Percentiles rank a stretch among this genome's conserved stretches.
Conservation (phyloP, 1,284 basidiomycete species). For the Puccinia novopanici region DNA sequence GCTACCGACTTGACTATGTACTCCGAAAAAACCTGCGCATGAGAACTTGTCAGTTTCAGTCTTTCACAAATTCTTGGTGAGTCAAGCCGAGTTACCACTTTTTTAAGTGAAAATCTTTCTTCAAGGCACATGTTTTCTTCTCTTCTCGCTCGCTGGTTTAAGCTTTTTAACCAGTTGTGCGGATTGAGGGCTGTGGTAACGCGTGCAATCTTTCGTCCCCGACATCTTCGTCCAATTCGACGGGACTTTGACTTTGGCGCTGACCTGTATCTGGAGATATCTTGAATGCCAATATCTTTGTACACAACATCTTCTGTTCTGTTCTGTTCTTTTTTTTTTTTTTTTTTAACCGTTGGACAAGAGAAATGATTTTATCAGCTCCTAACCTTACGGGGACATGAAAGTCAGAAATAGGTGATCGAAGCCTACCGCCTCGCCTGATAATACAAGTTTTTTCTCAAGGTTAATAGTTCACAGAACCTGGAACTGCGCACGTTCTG, state of each 20-base stretch:
- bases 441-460: not conserved
- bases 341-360: not conserved
- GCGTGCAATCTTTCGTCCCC: conserved; percentile 69
- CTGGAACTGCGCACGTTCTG: too few relatives aligned
- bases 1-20: conserved; percentile 66
- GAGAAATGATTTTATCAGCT: not conserved
- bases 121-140: conserved; percentile 73
- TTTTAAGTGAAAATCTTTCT: conserved; percentile 77
- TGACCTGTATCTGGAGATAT: conserved; percentile 77
- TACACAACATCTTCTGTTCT: conserved; percentile 53
- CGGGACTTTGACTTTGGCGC: conserved; percentile 69
- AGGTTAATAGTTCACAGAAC: not conserved
- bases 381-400: not conserved
- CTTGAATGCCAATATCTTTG: conserved; percentile 62
- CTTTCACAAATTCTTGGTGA: not conserved
- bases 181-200: conserved; percentile 76
- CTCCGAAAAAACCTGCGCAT: conserved; percentile 54
- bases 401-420: not conserved
- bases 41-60: not conserved
- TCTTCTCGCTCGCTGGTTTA: conserved; percentile 88
- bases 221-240: conserved; percentile 78
- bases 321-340: too few relatives aligned
- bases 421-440: conserved; percentile 27
- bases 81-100: conserved; percentile 60
- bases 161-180: conserved; percentile 72